Percentiles rank a stretch among this genome's conserved stretches.
These are phyloP conservation scores for Candida railenensis DNA, from an alignment of 805 yeast genomes.

Conservation along the genomic window DNA sequence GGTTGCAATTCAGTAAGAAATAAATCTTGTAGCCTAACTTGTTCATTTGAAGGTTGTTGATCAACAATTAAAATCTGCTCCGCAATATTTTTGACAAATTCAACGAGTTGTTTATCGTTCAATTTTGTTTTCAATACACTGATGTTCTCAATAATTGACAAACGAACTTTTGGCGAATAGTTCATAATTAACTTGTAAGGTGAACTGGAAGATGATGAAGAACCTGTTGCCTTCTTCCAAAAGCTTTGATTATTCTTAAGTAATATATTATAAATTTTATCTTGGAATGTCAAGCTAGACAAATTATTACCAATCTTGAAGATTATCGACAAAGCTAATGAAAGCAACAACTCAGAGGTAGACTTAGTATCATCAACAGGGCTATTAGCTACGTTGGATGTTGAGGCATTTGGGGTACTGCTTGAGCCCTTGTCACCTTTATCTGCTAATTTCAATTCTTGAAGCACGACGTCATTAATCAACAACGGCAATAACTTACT, in stretches of 20 bases:
- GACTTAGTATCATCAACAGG: conserved; percentile 14
- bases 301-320: conserved; percentile 62
- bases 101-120: conserved; percentile 51
- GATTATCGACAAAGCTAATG: conserved; percentile 52
- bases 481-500: conserved; percentile 74
- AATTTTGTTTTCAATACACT: conserved; percentile 47
- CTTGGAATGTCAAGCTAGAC: conserved; percentile 77
- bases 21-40: conserved; percentile 49
- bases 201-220: conserved; percentile 13
- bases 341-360: conserved; percentile 35
- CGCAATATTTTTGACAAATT: conserved; percentile 44
- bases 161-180: conserved; percentile 31
- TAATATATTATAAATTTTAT: conserved; percentile 54
- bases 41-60: conserved; percentile 21
- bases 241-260: conserved; percentile 20
- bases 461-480: conserved; percentile 44
- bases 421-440: background rate
- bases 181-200: conserved; percentile 22
- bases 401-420: background rate
- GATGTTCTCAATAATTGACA: conserved; percentile 43
- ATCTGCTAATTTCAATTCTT: conserved; percentile 25
- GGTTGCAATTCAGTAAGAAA: conserved; percentile 44
- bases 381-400: conserved; percentile 14
- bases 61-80: conserved; percentile 24
- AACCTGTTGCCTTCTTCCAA: conserved; percentile 10